phyloP scores from a whole-genome alignment of 2,329 filamentous ascomycete species.

The Alternaria arborescens region DNA sequence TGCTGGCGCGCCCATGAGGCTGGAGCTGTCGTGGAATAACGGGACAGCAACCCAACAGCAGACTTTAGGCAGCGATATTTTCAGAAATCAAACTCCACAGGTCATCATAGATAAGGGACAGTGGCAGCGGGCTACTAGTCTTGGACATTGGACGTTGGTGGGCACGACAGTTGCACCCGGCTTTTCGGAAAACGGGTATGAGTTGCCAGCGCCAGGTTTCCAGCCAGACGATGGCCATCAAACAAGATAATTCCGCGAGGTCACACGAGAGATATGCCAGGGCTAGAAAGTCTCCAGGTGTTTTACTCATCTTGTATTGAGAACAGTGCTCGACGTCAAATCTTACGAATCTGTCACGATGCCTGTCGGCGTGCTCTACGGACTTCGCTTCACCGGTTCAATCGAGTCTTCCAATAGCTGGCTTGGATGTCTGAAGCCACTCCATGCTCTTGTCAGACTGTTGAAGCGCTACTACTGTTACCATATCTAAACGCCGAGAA shows the following conservation, averaged over 20 bases:
- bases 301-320: background rate
- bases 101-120: constrained; percentile 52
- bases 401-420: background rate
- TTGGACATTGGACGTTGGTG: constrained; percentile 61
- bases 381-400: constrained; percentile 4
- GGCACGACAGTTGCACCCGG: constrained; percentile 43
- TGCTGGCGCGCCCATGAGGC: constrained; percentile 59
- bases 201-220: constrained; percentile 29
- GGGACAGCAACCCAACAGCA: constrained; percentile 41
- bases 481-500: background rate
- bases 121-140: constrained; percentile 60
- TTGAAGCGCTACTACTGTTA: background rate
- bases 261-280: background rate
- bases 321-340: background rate
- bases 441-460: background rate
- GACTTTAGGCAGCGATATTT: constrained; percentile 57
- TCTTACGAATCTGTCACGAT: background rate
- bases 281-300: background rate
- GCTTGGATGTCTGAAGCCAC: background rate
- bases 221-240: constrained; percentile 11
- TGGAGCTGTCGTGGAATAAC: constrained; percentile 58
- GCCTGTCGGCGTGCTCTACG: background rate
- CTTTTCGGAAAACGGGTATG: constrained; percentile 30
- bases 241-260: background rate
- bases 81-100: constrained; percentile 56